Evolutionary conservation across 164 flowering plant species (phyloP), one percentile per base, ranked within the genome.

Genomic region (Macadamia integrifolia): DNA sequence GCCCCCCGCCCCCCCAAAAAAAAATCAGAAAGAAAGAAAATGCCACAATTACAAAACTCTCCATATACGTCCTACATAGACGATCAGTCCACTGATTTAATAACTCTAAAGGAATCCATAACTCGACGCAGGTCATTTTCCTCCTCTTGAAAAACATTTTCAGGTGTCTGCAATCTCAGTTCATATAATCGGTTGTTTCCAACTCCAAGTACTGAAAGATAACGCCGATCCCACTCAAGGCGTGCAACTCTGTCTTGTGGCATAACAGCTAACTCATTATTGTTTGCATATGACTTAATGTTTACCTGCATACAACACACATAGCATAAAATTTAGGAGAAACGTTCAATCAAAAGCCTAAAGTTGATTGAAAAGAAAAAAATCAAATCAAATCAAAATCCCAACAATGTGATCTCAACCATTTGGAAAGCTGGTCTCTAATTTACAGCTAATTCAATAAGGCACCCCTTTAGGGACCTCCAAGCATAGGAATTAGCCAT

Each of bases 151-250:
- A 91, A 91, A 0, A 90, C 90, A 66, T 79, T 87, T 79, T 93
- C 98, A 9, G 98, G 97, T 31, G 87, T 81, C 62, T 91, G 98
- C 66, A 93, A 44, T 77, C 98, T 88, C 74, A 93, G 59, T 66
- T 86, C 93, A 68, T 87, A 93, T 46, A 91, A 66, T 58, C 79
- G 75, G 69, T 84, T 93, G 81, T 93, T 93, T 79, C 90, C 98
- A 32, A 93, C 97, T 66, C 98, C 98, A 69, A 93, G 92, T 75
- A 93, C 98, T 7, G 98, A 88, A 65, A 91, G 93, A 70, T 90
- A 93, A 15, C 97, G 85, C 58, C 95, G 67, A 43, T 93, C 82
- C 98, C 98, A 93, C 71, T 93, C 97, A 66, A 88, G 66, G 30
- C 91, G 86, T 65, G 70, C 82, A 8, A 88, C 79, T 62, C 97